Evolutionary conservation across 768 basidiomycete genomes (phyloP).

Genomic region (Candolleomyces efflorescens): DNA sequence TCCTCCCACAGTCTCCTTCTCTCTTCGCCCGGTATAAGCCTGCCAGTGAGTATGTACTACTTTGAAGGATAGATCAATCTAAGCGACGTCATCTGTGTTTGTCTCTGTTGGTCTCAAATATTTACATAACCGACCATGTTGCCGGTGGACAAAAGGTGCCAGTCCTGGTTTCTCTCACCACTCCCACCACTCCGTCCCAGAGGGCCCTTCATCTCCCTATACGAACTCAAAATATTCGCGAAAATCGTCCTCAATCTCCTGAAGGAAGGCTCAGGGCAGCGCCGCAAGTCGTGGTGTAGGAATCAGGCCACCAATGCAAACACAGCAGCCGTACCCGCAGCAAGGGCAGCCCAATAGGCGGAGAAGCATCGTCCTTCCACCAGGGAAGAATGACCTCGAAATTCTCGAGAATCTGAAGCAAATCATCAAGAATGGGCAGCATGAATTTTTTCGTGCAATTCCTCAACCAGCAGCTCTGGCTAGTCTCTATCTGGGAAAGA

Average conservation of each 20-base stretch:
- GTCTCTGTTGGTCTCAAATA: neutral
- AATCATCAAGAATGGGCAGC: constrained; percentile 66
- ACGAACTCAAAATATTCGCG: neutral
- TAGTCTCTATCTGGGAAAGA: constrained; percentile 58
- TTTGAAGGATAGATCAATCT: no score
- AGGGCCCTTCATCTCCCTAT: neutral
- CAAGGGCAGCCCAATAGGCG: neutral
- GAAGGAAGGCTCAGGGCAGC: no score
- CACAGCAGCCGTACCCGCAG: neutral
- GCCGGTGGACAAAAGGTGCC: neutral
- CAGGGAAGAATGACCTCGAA: constrained; percentile 66
- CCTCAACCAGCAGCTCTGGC: constrained; percentile 66
- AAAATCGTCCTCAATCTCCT: no score
- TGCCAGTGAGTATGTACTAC: no score
- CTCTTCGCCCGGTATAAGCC: no score
- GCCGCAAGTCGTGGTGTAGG: neutral
- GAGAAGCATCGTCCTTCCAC: constrained; percentile 27
- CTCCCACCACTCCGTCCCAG: neutral
- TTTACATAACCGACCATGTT: neutral
- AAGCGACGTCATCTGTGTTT: neutral
- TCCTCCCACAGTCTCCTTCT: no score
- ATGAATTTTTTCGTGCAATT: constrained; percentile 62
- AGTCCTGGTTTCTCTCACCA: neutral
- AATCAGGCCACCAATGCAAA: neutral
- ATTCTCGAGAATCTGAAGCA: constrained; percentile 72